phyloP scores from a whole-genome alignment of 768 basidiomycete genomes.

The Inosperma sp. region DNA sequence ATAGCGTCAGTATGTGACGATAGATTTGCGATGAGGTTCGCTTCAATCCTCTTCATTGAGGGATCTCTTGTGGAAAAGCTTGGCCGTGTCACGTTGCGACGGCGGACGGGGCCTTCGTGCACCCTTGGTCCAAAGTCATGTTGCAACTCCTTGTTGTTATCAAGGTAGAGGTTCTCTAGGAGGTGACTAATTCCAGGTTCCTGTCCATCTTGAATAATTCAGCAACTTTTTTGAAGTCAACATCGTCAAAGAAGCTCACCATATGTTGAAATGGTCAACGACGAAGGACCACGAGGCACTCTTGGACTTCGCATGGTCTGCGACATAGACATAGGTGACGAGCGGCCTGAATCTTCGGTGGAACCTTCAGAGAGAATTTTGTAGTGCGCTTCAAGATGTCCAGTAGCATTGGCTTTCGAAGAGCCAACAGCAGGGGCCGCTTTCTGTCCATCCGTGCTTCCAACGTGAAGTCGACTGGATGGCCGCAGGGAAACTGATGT shows the following conservation, averaged over 20 bases:
- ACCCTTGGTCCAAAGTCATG: slow-evolving; percentile 90
- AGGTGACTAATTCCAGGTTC: slow-evolving; percentile 87
- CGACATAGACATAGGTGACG: slow-evolving; percentile 66
- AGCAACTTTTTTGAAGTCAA: slow-evolving; percentile 1
- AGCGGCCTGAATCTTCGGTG: slow-evolving; percentile 68
- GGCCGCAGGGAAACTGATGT: slow-evolving; percentile 56
- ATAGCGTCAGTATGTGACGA: slow-evolving; percentile 77
- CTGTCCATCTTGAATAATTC: slow-evolving; percentile 60
- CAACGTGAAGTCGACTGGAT: slow-evolving; percentile 61
- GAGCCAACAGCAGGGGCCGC: slow-evolving; percentile 89
- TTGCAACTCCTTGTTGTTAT: slow-evolving; percentile 79
- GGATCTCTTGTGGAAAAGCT: slow-evolving; percentile 65
- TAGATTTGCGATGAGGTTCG: slow-evolving; percentile 79
- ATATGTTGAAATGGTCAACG: slow-evolving; percentile 64
- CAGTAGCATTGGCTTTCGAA: slow-evolving; percentile 76
- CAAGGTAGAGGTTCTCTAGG: slow-evolving; percentile 84
- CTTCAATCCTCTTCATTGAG: slow-evolving; percentile 57
- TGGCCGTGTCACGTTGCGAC: slow-evolving; percentile 69
- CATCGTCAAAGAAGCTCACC: slow-evolving; percentile 41
- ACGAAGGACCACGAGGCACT: slow-evolving; percentile 46
- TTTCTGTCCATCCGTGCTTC: slow-evolving; percentile 72
- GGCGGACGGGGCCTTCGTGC: slow-evolving; percentile 73
- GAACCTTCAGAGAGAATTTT: slow-evolving; percentile 63
- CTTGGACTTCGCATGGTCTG: slow-evolving; percentile 48
- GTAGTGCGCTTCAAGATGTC: slow-evolving; percentile 73